These are phyloP conservation scores for Candida nemodendra DNA, from an alignment of 805 yeast genomes.

Conservation along the genomic window DNA sequence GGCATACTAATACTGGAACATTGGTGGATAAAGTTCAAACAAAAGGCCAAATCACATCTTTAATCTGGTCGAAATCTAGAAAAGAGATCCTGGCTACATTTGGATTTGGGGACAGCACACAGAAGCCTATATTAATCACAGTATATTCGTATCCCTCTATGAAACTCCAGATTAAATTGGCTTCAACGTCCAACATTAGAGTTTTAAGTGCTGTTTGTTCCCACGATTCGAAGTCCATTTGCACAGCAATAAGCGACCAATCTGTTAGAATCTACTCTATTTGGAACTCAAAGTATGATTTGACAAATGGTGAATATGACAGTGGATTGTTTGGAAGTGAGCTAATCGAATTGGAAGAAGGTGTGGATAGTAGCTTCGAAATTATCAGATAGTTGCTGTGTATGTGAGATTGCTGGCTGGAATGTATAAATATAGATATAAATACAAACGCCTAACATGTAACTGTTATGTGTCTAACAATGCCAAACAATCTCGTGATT, in stretches of 20 bases:
- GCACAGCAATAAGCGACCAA: slow-evolving; percentile 77
- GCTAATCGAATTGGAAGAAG: slow-evolving; percentile 58
- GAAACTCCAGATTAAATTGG: slow-evolving; percentile 46
- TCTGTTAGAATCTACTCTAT: slow-evolving; percentile 71
- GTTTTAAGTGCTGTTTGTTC: slow-evolving; percentile 66
- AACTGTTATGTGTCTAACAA: no score
- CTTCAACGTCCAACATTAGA: slow-evolving; percentile 51
- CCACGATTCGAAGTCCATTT: slow-evolving; percentile 59
- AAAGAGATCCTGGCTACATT: slow-evolving; percentile 75
- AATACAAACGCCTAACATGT: background rate
- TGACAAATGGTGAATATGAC: slow-evolving; percentile 28
- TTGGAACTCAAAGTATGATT: slow-evolving; percentile 55
- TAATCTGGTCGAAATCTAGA: slow-evolving; percentile 67
- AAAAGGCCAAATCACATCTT: slow-evolving; percentile 73
- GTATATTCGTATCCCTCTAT: slow-evolving; percentile 70
- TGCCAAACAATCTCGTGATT: no score
- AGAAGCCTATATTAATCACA: slow-evolving; percentile 49
- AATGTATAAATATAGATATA: slow-evolving; percentile 2
- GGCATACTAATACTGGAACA: slow-evolving; percentile 85
- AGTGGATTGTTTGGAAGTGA: slow-evolving; percentile 53
- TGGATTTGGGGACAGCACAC: slow-evolving; percentile 63
- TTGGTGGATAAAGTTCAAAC: slow-evolving; percentile 56
- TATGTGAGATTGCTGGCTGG: background rate
- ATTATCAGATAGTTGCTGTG: slow-evolving; percentile 24
- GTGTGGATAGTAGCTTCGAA: slow-evolving; percentile 36